These are phyloP conservation scores for Syzygium malaccense DNA, from an alignment of 441 rosid genomes.

Conservation along the genomic window DNA sequence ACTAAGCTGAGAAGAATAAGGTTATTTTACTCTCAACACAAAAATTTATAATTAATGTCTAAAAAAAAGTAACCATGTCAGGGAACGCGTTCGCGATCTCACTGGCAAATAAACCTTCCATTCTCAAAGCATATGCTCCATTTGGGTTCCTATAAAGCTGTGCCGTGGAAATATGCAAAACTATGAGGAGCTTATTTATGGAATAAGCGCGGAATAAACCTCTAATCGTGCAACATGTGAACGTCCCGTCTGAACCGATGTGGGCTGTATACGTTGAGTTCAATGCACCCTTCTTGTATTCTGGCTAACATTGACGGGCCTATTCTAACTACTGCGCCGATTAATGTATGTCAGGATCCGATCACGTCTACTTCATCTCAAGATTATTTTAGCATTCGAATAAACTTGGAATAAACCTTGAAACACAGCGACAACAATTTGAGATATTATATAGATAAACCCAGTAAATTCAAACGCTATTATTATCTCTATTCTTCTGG, in stretches of 20 bases:
- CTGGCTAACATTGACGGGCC: accelerated
- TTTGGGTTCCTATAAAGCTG: not conserved
- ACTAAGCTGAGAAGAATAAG: not conserved
- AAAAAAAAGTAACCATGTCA: no score
- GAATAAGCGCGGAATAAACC: not conserved
- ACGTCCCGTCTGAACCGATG: not conserved
- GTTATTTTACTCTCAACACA: not conserved
- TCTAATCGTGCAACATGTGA: accelerated
- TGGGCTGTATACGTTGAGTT: not conserved
- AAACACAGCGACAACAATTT: not conserved
- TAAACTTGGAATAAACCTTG: not conserved
- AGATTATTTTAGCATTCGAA: not conserved
- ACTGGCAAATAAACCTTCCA: not conserved
- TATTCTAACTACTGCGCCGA: not conserved
- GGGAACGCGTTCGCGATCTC: not conserved
- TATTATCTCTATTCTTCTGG: not conserved
- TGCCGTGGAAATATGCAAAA: not conserved
- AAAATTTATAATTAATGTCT: no score
- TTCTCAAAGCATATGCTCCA: not conserved
- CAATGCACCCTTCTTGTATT: not conserved
- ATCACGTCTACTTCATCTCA: not conserved
- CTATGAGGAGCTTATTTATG: not conserved
- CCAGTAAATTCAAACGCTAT: not conserved
- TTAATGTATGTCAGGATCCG: accelerated
- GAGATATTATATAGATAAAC: not conserved